phyloP scores from a whole-genome alignment of 1,139 yeast genomes.

The Meyerozyma guilliermondii region DNA sequence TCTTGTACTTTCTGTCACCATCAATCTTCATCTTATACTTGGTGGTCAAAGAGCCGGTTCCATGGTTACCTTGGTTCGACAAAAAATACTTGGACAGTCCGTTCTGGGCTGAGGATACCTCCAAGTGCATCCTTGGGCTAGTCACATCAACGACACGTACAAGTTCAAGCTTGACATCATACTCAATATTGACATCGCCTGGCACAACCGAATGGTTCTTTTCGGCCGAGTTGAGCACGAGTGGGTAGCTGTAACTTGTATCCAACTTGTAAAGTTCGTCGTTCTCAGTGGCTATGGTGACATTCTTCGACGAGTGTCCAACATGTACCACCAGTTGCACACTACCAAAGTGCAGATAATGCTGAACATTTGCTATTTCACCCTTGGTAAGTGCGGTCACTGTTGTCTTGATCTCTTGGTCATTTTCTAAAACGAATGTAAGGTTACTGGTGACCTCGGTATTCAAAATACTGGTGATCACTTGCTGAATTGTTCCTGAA shows the following conservation, averaged over 20 bases:
- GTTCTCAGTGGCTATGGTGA: not conserved
- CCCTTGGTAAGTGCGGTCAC: conserved; percentile 23
- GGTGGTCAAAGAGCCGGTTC: conserved; percentile 38
- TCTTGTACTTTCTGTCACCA: conserved; percentile 23
- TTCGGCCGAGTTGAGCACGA: conserved; percentile 13
- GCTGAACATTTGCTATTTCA: conserved; percentile 29
- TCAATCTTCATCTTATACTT: conserved; percentile 30
- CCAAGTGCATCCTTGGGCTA: conserved; percentile 18
- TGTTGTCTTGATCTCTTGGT: conserved; percentile 23
- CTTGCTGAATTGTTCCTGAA: conserved; percentile 29
- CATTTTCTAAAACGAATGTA: conserved; percentile 29
- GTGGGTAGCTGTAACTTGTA: conserved; percentile 16
- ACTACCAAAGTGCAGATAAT: conserved; percentile 24
- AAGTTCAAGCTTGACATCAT: conserved; percentile 11
- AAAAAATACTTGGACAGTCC: conserved; percentile 47
- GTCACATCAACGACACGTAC: conserved; percentile 14
- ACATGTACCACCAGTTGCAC: conserved; percentile 26
- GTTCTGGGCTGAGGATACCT: conserved; percentile 21
- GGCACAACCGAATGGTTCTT: conserved; percentile 6
- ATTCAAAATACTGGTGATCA: conserved; percentile 27
- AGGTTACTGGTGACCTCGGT: conserved; percentile 27
- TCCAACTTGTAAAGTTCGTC: not conserved
- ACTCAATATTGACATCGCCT: conserved; percentile 15
- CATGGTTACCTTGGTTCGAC: conserved; percentile 47
- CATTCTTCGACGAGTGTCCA: conserved; percentile 13